Conservation (phyloP, 176 grass and related monocot species). For the Oryza rufipogon region DNA sequence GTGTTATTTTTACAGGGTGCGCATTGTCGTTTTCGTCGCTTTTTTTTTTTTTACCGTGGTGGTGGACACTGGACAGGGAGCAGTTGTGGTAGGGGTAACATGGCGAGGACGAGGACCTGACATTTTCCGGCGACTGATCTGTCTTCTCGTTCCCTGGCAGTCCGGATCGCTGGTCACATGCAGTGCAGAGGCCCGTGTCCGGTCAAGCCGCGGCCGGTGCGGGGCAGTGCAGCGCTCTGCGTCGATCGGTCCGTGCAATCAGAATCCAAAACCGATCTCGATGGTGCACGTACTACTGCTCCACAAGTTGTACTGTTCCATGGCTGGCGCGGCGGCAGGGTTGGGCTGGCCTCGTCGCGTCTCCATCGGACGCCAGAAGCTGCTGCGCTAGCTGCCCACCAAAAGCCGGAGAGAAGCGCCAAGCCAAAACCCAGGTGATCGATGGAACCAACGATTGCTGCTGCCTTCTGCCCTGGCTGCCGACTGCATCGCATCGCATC, state of each 20-base stretch:
- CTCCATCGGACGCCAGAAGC: not conserved
- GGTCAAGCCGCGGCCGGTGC: not conserved
- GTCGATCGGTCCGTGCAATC: not conserved
- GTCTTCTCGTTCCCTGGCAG: not conserved
- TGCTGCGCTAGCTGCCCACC: not conserved
- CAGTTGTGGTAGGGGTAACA: not conserved
- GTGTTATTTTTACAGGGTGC: not conserved
- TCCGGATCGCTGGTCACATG: not conserved
- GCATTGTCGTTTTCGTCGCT: not conserved
- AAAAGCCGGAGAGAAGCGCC: not conserved
- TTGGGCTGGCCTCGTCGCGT: not conserved
- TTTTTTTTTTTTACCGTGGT: not conserved
- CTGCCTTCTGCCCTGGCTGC: not conserved
- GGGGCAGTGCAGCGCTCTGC: not conserved
- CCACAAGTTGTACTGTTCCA: not conserved
- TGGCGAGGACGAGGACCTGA: not conserved
- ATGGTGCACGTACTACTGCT: not conserved
- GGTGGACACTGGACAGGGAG: not conserved
- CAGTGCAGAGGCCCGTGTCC: not conserved
- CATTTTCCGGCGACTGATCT: not conserved
- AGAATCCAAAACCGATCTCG: not conserved
- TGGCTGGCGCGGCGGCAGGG: not conserved
- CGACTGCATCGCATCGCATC: not conserved
- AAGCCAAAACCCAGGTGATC: conserved; percentile 11
- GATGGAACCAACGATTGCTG: not conserved